Evolutionary conservation across 805 yeast species (phyloP).

Genomic region (Saccharomycopsis sp.): DNA sequence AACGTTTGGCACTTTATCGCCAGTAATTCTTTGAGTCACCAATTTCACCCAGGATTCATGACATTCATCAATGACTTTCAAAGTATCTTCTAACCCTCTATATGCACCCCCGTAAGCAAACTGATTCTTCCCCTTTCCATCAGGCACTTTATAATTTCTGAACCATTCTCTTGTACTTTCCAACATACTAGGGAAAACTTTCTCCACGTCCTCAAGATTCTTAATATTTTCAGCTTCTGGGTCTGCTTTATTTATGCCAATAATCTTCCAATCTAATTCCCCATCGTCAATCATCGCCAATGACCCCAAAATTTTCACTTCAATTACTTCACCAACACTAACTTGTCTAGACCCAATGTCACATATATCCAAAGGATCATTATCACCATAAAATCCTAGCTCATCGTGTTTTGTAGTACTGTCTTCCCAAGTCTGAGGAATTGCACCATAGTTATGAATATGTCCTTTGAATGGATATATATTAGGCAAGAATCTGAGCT

Average conservation of each 20-base stretch:
- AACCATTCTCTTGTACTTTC: slow-evolving; percentile 72
- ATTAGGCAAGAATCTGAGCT: slow-evolving; percentile 69
- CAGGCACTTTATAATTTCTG: slow-evolving; percentile 75
- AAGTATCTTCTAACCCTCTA: slow-evolving; percentile 50
- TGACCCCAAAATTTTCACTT: slow-evolving; percentile 66
- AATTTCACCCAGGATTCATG: slow-evolving; percentile 60
- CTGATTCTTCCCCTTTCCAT: slow-evolving; percentile 67
- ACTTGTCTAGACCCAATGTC: slow-evolving; percentile 67
- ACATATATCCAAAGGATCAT: slow-evolving; percentile 92
- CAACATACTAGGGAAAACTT: slow-evolving; percentile 62
- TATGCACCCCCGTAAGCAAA: slow-evolving; percentile 72
- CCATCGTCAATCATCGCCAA: slow-evolving; percentile 85
- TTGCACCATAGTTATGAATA: slow-evolving; percentile 81
- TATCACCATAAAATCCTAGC: slow-evolving; percentile 62
- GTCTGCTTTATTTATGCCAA: slow-evolving; percentile 62
- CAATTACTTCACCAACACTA: slow-evolving; percentile 55
- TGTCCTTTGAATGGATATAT: slow-evolving; percentile 80
- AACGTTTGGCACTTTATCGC: slow-evolving; percentile 15
- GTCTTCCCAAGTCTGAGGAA: slow-evolving; percentile 97
- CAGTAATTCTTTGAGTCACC: slow-evolving; percentile 33
- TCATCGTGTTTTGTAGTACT: slow-evolving; percentile 46
- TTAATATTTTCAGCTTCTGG: slow-evolving; percentile 54
- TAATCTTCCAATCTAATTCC: slow-evolving; percentile 92
- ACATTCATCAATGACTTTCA: slow-evolving; percentile 55
- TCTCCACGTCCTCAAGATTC: slow-evolving; percentile 61